Evolutionary conservation across 1,139 yeast species (phyloP).

Genomic region (Zygoascus meyerae): DNA sequence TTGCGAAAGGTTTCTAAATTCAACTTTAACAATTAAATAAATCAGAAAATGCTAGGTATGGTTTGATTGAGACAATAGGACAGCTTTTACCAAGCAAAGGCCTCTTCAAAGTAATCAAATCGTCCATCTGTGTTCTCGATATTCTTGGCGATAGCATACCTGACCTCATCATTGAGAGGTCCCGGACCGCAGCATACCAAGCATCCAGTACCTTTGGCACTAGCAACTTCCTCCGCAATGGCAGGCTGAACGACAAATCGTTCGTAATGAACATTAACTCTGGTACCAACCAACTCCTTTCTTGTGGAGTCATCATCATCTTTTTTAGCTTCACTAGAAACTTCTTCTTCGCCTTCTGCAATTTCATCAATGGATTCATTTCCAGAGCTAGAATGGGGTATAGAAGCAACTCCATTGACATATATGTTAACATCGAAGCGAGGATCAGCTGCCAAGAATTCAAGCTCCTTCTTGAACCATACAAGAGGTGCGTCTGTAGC

Average conservation of each 20-base stretch:
- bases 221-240: constrained; percentile 11
- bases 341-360: not conserved
- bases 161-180: constrained; percentile 26
- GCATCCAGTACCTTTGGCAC: constrained; percentile 14
- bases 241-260: constrained; percentile 6
- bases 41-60: too few species aligned
- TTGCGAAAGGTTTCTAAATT: too few species aligned
- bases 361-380: not conserved
- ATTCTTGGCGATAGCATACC: constrained; percentile 38
- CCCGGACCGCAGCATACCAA: constrained; percentile 24
- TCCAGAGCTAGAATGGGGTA: not conserved
- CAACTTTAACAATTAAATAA: too few species aligned
- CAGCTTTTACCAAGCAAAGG: constrained; percentile 31
- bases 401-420: constrained; percentile 14
- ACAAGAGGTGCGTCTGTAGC: constrained; percentile 14
- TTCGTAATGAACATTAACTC: constrained; percentile 5
- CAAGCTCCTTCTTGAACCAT: constrained; percentile 21
- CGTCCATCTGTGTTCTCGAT: constrained; percentile 30
- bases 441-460: constrained; percentile 10
- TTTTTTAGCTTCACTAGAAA: not conserved
- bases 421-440: constrained; percentile 15
- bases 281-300: not conserved
- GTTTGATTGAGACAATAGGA: too few species aligned
- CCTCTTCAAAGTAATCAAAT: constrained; percentile 36
- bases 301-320: not conserved